Conservation (phyloP, 352 stramenopile genomes). For the Phytopythium aichiense region DNA sequence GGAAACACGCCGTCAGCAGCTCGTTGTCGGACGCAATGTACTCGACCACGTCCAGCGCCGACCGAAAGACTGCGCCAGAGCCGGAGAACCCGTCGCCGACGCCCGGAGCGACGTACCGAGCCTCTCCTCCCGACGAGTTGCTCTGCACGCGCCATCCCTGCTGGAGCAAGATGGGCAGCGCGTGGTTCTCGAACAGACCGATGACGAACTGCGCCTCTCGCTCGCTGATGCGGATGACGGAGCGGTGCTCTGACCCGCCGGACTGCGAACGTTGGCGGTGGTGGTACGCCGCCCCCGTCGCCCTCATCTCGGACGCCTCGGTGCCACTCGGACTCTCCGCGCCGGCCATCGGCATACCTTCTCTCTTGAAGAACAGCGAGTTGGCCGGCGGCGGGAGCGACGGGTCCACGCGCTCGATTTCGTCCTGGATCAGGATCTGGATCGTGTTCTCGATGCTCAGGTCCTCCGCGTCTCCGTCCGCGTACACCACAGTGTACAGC, state of each 20-base stretch:
- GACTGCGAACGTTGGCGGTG: conserved; percentile 1
- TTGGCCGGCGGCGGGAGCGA: conserved; percentile 33
- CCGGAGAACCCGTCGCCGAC: conserved; percentile 32
- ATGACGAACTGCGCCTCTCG: conserved; percentile 72
- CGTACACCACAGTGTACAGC: conserved; percentile 82
- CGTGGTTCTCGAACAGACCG: conserved; percentile 78
- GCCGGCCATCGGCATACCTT: background rate
- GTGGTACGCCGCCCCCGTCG: background rate
- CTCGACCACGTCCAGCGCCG: conserved; percentile 64
- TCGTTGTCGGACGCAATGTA: conserved; percentile 66
- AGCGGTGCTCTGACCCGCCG: conserved; percentile 5
- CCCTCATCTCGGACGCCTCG: conserved; percentile 24
- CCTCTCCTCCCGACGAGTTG: conserved; percentile 22
- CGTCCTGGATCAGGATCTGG: conserved; percentile 82
- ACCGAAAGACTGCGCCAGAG: conserved; percentile 44
- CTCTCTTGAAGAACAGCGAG: conserved; percentile 28
- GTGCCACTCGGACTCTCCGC: conserved; percentile 15
- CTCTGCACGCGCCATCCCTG: conserved; percentile 62
- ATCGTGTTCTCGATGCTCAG: conserved; percentile 72
- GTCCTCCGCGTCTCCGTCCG: conserved; percentile 77
- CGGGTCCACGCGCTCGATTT: conserved; percentile 78
- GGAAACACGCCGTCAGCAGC: conserved; percentile 60
- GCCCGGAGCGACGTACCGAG: conserved; percentile 15
- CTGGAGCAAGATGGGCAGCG: conserved; percentile 53
- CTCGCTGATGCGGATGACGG: conserved; percentile 54